Evolutionary conservation across 129 eudicot genomes (phyloP), one percentile per base, ranked within the genome.

Genomic region (Escallonia herrerae): DNA sequence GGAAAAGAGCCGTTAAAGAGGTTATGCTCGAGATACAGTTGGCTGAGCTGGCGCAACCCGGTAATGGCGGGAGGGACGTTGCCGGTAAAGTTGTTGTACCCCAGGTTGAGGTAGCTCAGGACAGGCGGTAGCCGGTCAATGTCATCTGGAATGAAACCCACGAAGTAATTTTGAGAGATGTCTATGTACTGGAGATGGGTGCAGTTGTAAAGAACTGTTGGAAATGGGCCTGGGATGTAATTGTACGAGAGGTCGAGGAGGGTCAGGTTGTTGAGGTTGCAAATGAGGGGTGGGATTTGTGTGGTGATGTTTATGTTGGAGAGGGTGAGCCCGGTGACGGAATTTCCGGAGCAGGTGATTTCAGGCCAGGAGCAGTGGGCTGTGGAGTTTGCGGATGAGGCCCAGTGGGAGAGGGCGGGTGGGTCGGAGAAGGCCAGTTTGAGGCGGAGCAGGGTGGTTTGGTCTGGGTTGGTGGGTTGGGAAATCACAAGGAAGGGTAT

Each of bases 261-360:
- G 9, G 87, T 80, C 12, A 89, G 79, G 84, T 69, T 89, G 57
- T 64, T 65, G 71, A 89, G 84, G 82, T 83, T 83, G 66, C 96
- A 85, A 8, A 89, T 72, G 66, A 72, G 72, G 4, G 83, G 74
- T 15, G 94, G 94, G 64, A 85, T 74, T 9, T 69, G 13, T 14
- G 67, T 77, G n/a, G 71, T 8, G 73, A 85, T 74, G 68, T 60
- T 43, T 2, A 5, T 45, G 12, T 78, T 2, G 41, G 2, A 0
- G 50, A 88, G n/a, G 10, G 9, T 42, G 63, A 89, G 56, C 4
- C 74, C 61, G 43, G 87, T 85, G 70, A 85, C 68, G 11, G 75
- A 54, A 46, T 75, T 50, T 44, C 41, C 49, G 8, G 71, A 55
- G 70, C 96, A 89, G 4, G 53, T 80, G 74, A 89, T 79, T 80